phyloP scores from a whole-genome alignment of 352 stramenopile species.

The Globisporangium nodosum region DNA sequence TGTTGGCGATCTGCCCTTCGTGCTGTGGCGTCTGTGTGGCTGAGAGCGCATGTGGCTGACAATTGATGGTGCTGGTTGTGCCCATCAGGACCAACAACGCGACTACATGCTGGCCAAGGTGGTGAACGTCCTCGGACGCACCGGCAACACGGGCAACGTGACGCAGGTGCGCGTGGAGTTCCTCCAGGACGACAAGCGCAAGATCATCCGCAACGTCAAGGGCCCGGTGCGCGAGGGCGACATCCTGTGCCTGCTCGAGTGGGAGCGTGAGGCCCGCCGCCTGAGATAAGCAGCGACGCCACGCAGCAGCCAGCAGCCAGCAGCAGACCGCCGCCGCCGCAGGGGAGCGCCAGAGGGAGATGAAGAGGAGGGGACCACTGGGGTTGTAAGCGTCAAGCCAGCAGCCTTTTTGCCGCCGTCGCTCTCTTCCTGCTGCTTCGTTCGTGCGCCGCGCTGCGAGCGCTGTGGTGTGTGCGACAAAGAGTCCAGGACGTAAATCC shows the following conservation, averaged over 20 bases:
- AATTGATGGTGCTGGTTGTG: not conserved
- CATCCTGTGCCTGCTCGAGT: conserved; percentile 99
- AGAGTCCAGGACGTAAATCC: not conserved
- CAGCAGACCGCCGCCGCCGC: conserved; percentile 2
- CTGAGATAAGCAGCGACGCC: conserved; percentile 89
- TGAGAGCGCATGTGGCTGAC: conserved; percentile 5
- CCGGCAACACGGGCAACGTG: conserved; percentile 99
- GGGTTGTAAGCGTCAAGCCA: not conserved
- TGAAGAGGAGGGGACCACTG: not conserved
- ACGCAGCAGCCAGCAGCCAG: not conserved
- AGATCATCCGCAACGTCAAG: conserved; percentile 99
- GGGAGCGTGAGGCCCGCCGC: conserved; percentile 98
- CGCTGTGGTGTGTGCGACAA: not conserved
- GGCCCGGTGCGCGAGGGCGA: conserved; percentile 97
- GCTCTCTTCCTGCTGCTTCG: not conserved
- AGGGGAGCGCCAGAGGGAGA: not conserved
- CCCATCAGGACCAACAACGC: conserved; percentile 58
- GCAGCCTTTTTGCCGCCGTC: not conserved
- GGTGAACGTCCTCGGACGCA: conserved; percentile 98
- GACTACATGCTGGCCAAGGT: conserved; percentile 98
- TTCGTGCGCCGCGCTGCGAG: not conserved
- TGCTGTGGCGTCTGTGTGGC: not conserved
- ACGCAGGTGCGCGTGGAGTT: conserved; percentile 99
- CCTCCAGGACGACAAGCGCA: conserved; percentile 97
- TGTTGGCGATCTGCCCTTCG: not conserved